A percentile compares a stretch with the other conserved stretches of the same genome.
These are phyloP conservation scores for Yarrowia keelungensis DNA, from an alignment of 805 yeast genomes.

Conservation along the genomic window DNA sequence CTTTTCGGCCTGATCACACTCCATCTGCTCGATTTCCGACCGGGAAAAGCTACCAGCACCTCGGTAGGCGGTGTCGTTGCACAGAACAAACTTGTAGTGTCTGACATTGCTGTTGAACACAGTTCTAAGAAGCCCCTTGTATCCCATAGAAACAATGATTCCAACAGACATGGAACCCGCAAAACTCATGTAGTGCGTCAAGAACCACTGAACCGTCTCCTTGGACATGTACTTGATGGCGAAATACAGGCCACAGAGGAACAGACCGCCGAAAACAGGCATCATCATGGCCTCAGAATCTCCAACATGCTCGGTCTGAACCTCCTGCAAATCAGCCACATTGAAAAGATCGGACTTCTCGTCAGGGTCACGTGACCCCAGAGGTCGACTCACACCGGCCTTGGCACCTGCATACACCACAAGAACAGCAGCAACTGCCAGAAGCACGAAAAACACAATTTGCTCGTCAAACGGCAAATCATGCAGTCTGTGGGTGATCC, in stretches of 20 bases:
- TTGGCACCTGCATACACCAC: slow-evolving; percentile 10
- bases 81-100: slow-evolving; percentile 37
- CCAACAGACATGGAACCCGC: slow-evolving; percentile 51
- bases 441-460: background rate
- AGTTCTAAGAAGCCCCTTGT: slow-evolving; percentile 39
- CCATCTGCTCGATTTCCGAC: slow-evolving; percentile 49
- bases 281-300: slow-evolving; percentile 52
- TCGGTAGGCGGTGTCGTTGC: slow-evolving; percentile 34
- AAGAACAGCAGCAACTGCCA: background rate
- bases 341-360: slow-evolving; percentile 43
- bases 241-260: slow-evolving; percentile 53
- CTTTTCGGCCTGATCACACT: slow-evolving; percentile 52
- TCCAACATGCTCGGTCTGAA: slow-evolving; percentile 40
- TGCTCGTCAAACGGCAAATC: slow-evolving; percentile 38
- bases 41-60: slow-evolving; percentile 41
- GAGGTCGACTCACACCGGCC: slow-evolving; percentile 41
- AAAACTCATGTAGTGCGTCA: slow-evolving; percentile 52
- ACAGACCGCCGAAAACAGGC: slow-evolving; percentile 56
- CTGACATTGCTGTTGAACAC: slow-evolving; percentile 31
- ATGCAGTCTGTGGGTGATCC: slow-evolving; percentile 6
- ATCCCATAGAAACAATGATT: slow-evolving; percentile 45
- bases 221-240: slow-evolving; percentile 50
- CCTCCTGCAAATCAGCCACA: slow-evolving; percentile 43
- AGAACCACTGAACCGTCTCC: slow-evolving; percentile 48
- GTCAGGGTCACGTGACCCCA: slow-evolving; percentile 45